Conservation (phyloP, 805 yeast genomes). For the Kazachstania viticola region DNA sequence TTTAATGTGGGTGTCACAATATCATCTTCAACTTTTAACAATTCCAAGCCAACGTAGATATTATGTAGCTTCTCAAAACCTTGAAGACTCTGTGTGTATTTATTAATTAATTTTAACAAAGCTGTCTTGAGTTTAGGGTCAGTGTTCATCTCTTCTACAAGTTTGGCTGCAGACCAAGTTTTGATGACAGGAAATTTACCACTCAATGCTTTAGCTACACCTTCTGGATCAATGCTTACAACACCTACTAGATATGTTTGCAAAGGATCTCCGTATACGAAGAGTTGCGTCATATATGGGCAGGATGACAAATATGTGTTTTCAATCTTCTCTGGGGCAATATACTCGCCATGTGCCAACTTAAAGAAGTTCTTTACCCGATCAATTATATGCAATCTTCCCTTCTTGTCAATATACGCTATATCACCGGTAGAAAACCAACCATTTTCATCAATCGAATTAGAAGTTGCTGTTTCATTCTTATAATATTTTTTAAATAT, state of each 20-base stretch:
- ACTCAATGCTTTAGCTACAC: slow-evolving; percentile 26
- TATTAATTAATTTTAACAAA: slow-evolving; percentile 14
- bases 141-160: slow-evolving; percentile 13
- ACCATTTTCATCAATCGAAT: slow-evolving; percentile 42
- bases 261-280: slow-evolving; percentile 53
- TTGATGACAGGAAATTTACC: slow-evolving; percentile 24
- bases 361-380: slow-evolving; percentile 74
- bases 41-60: slow-evolving; percentile 41
- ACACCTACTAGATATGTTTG: slow-evolving; percentile 48
- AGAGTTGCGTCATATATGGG: slow-evolving; percentile 42
- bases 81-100: slow-evolving; percentile 29
- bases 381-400: slow-evolving; percentile 53
- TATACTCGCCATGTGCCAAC: slow-evolving; percentile 52
- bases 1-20: slow-evolving; percentile 59
- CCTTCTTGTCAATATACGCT: slow-evolving; percentile 38
- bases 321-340: slow-evolving; percentile 69
- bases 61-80: slow-evolving; percentile 59
- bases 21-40: slow-evolving; percentile 49
- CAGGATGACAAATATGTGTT: slow-evolving; percentile 44
- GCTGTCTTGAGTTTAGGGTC: slow-evolving; percentile 10
- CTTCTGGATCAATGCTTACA: slow-evolving; percentile 46
- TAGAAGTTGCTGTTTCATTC: slow-evolving; percentile 41
- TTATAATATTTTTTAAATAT: slow-evolving; percentile 46
- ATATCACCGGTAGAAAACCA: slow-evolving; percentile 65
- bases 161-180: slow-evolving; percentile 21